Percentiles rank a stretch among this genome's conserved stretches.
phyloP scores from a whole-genome alignment of 495 filamentous ascomycete species.

The Achaetomiella virescens region DNA sequence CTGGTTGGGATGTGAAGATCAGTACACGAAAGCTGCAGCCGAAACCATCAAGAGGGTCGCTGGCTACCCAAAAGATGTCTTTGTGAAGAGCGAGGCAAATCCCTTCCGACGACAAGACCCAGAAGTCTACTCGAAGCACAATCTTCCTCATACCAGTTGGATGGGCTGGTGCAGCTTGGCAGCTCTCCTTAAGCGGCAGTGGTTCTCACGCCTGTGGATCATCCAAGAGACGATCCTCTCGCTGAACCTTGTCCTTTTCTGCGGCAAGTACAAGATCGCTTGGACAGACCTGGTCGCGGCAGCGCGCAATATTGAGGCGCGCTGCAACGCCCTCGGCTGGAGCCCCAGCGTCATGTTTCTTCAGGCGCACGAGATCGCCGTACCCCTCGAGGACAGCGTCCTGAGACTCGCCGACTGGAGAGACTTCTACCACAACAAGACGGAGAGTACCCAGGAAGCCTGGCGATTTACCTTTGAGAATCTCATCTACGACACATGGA shows the following conservation, averaged over 20 bases:
- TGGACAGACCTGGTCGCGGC: slow-evolving; percentile 4
- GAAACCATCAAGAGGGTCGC: neutral
- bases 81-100: neutral
- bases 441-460: neutral
- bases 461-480: slow-evolving; percentile 5
- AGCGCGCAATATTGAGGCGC: slow-evolving; percentile 12
- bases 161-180: slow-evolving; percentile 13
- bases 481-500: slow-evolving; percentile 6
- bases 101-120: slow-evolving; percentile 2
- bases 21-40: neutral
- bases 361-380: slow-evolving; percentile 7
- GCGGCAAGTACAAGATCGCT: slow-evolving; percentile 1
- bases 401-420: slow-evolving; percentile 8
- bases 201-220: slow-evolving; percentile 15
- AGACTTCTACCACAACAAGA: neutral
- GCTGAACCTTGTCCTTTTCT: neutral
- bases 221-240: slow-evolving; percentile 15
- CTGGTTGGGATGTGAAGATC: slow-evolving; percentile 30
- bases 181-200: slow-evolving; percentile 11
- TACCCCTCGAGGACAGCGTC: slow-evolving; percentile 11
- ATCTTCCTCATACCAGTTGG: slow-evolving; percentile 1
- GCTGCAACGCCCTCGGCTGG: slow-evolving; percentile 6
- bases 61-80: neutral
- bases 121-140: neutral
- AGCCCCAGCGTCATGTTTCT: slow-evolving; percentile 13